Evolutionary conservation across 2,329 filamentous ascomycete genomes (phyloP), one percentile per base, ranked within the genome.

Genomic region (Colletotrichum incanum): DNA sequence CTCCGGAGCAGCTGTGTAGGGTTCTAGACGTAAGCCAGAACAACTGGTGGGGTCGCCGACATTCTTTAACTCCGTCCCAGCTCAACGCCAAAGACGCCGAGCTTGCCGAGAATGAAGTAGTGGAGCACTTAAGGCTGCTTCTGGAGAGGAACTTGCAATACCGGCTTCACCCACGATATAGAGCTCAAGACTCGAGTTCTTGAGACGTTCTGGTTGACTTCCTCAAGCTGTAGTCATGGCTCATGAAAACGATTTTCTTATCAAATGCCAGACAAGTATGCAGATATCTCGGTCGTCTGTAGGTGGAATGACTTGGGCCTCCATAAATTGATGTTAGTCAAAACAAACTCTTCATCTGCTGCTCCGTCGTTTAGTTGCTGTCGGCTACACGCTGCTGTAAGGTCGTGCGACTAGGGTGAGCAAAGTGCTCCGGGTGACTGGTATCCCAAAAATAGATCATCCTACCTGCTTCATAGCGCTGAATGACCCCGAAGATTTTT

Each of bases 61-160:
- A 18, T 11, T 28, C 61, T 8, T 28, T 41, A 23, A 16, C 0
- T 20, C 61, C 47, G 23, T 11, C n/a, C 16, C 16, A 16, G 34
- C 61, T 64, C 12, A 52, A 18, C 20, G 47, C 37, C 37, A 45
- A 28, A 11, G 61, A 64, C 5, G 61, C 61, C 16, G 37, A 39
- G 26, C n/a, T 2, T 6, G 61, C 49, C 16, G 61, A 54, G 49
- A 28, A 43, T 1, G 61, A 54, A 7, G 23, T 54, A 5, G 23
- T 11, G 5, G 26, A 43, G 34, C 61, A 64, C 37, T 11, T 54
- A 2, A 54, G 49, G 34, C 26, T 54, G 7, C 37, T 64, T 11
- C 47, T 64, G n/a, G 34, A 52, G 47, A 64, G 49, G 12, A 64
- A 64, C 12, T 37, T 64, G 31, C 18, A 31, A n/a, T 31, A 23